Evolutionary conservation across 2,329 filamentous ascomycete species (phyloP).

Genomic region (Xylaria sp.): DNA sequence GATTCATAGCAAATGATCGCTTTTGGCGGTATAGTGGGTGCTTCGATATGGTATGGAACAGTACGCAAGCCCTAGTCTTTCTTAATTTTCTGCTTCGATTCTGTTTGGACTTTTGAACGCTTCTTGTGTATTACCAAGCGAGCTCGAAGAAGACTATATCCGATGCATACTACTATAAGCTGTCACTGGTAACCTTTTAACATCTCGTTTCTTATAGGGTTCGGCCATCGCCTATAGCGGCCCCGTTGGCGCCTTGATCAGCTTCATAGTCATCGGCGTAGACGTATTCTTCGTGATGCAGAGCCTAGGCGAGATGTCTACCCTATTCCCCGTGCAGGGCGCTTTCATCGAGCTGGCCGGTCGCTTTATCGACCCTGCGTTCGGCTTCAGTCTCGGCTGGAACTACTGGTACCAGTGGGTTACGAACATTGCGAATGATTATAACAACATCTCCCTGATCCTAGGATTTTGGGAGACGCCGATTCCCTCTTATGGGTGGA

Average conservation of each 20-base stretch:
- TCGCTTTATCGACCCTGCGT: slow-evolving; percentile 61
- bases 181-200: neutral
- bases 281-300: slow-evolving; percentile 59
- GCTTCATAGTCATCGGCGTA: slow-evolving; percentile 49
- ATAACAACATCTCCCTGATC: slow-evolving; percentile 58
- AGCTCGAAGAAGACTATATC: neutral
- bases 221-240: slow-evolving; percentile 49
- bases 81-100: neutral
- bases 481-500: slow-evolving; percentile 59
- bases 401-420: slow-evolving; percentile 62
- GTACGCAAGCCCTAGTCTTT: neutral
- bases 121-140: neutral
- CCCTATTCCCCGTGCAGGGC: slow-evolving; percentile 63
- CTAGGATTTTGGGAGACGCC: slow-evolving; percentile 58
- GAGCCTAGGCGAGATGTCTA: slow-evolving; percentile 66
- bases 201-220: slow-evolving; percentile 31
- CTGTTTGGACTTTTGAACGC: neutral
- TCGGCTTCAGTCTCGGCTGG: slow-evolving; percentile 61
- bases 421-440: slow-evolving; percentile 56
- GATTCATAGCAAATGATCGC: slow-evolving; percentile 47
- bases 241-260: slow-evolving; percentile 49
- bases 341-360: slow-evolving; percentile 63
- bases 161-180: neutral
- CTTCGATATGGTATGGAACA: slow-evolving; percentile 47
- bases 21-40: slow-evolving; percentile 47